Conservation (phyloP, 2,329 filamentous ascomycete species). For the Colletotrichum incanum region DNA sequence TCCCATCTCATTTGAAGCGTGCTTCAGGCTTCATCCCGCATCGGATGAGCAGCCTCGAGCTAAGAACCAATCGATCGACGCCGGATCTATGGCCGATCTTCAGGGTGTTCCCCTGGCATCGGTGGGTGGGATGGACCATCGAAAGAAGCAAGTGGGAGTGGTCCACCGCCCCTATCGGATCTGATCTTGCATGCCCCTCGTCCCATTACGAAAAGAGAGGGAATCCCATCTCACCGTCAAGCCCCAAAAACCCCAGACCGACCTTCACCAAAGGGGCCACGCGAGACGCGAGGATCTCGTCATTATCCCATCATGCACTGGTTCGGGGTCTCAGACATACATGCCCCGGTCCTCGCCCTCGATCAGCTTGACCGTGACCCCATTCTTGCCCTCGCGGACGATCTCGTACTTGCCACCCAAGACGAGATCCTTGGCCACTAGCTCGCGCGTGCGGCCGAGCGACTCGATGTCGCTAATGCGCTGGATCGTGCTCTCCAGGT, state of each 20-base stretch:
- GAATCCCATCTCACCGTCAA: neutral
- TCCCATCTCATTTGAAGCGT: neutral
- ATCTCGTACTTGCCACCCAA: constrained; percentile 86
- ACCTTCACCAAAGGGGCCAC: neutral
- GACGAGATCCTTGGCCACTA: constrained; percentile 96
- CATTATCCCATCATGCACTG: constrained; percentile 17
- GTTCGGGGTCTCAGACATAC: constrained; percentile 6
- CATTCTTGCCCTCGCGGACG: constrained; percentile 55
- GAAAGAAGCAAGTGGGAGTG: neutral
- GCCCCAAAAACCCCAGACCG: neutral
- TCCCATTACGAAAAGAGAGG: neutral
- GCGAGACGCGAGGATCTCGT: constrained; percentile 11
- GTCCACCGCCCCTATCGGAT: neutral
- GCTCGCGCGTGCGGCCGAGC: constrained; percentile 90
- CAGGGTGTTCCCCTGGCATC: neutral
- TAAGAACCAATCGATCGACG: constrained; percentile 2
- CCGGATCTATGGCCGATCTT: constrained; percentile 15
- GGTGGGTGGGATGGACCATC: neutral
- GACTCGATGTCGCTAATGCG: constrained; percentile 95
- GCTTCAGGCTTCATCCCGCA: constrained; percentile 3
- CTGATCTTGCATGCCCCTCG: constrained; percentile 16
- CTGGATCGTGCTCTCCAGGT: constrained; percentile 67
- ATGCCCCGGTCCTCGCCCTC: constrained; percentile 55
- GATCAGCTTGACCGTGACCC: constrained; percentile 61
- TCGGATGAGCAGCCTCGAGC: neutral